Evolutionary conservation across 2,329 filamentous ascomycete species (phyloP).

Genomic region (Alternaria conjuncta): DNA sequence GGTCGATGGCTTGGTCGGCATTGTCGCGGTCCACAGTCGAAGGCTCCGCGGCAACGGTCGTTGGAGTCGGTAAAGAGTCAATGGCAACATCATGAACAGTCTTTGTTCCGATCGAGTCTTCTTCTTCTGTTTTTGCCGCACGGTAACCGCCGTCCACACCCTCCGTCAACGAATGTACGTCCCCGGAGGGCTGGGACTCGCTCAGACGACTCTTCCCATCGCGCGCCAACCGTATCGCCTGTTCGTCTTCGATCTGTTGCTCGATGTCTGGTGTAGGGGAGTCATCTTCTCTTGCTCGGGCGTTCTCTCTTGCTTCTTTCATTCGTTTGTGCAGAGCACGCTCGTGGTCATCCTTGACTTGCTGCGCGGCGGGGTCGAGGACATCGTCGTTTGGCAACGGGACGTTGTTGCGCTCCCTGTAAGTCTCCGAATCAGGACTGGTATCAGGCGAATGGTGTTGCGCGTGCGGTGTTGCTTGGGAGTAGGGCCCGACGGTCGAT

Average conservation of each 20-base stretch:
- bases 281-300: slow-evolving; percentile 49
- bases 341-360: slow-evolving; percentile 62
- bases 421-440: slow-evolving; percentile 70
- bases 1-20: slow-evolving; percentile 17
- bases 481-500: slow-evolving; percentile 73
- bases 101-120: slow-evolving; percentile 16
- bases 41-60: slow-evolving; percentile 43
- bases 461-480: slow-evolving; percentile 73
- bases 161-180: slow-evolving; percentile 28
- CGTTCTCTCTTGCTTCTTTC: slow-evolving; percentile 50
- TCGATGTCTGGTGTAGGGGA: slow-evolving; percentile 66
- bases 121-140: slow-evolving; percentile 10
- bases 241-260: slow-evolving; percentile 62
- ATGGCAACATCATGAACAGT: slow-evolving; percentile 25
- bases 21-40: slow-evolving; percentile 31
- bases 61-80: slow-evolving; percentile 46
- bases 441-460: slow-evolving; percentile 75
- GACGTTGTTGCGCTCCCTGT: slow-evolving; percentile 45
- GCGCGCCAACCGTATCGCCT: slow-evolving; percentile 49
- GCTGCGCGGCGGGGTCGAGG: slow-evolving; percentile 46
- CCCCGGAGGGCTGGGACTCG: slow-evolving; percentile 21
- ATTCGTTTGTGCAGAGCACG: slow-evolving; percentile 58
- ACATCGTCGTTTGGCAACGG: slow-evolving; percentile 39
- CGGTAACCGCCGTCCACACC: slow-evolving; percentile 28
- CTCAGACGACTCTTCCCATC: slow-evolving; percentile 40